Percentiles rank a stretch among this genome's conserved stretches.
Evolutionary conservation across 2,329 filamentous ascomycete species (phyloP).

Genomic region (Trichoderma sp.): DNA sequence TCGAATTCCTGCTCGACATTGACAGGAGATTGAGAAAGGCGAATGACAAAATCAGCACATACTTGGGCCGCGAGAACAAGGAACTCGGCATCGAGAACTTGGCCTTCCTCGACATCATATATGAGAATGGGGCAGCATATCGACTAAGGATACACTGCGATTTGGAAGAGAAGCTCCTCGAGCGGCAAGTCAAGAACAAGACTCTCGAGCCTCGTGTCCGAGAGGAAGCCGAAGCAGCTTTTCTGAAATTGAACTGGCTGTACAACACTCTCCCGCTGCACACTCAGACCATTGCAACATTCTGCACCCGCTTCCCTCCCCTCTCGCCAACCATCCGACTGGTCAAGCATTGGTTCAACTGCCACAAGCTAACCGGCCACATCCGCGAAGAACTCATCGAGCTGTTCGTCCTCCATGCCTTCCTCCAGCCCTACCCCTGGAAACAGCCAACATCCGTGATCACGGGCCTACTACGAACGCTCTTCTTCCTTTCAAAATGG

Average conservation of each 20-base stretch:
- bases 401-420: conserved; percentile 72
- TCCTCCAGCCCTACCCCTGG: conserved; percentile 81
- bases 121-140: conserved; percentile 69
- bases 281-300: conserved; percentile 74
- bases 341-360: conserved; percentile 83
- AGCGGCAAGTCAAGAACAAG: conserved; percentile 74
- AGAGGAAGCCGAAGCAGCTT: conserved; percentile 65
- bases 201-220: conserved; percentile 60
- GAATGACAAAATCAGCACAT: conserved; percentile 59
- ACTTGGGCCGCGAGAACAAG: conserved; percentile 77
- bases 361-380: conserved; percentile 75
- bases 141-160: conserved; percentile 87
- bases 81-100: conserved; percentile 68
- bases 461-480: conserved; percentile 76
- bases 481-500: conserved; percentile 80
- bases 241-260: conserved; percentile 67
- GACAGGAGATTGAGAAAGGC: conserved; percentile 64
- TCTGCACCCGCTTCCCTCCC: conserved; percentile 75
- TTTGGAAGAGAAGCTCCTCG: conserved; percentile 75
- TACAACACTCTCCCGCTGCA: conserved; percentile 74
- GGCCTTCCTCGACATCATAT: conserved; percentile 77
- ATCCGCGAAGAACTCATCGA: conserved; percentile 80
- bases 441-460: conserved; percentile 69
- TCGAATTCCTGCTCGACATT: conserved; percentile 80
- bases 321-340: conserved; percentile 81